Evolutionary conservation across 345 rosid genomes (phyloP), one percentile per base, ranked within the genome.

Genomic region (Tarenaya hassleriana): DNA sequence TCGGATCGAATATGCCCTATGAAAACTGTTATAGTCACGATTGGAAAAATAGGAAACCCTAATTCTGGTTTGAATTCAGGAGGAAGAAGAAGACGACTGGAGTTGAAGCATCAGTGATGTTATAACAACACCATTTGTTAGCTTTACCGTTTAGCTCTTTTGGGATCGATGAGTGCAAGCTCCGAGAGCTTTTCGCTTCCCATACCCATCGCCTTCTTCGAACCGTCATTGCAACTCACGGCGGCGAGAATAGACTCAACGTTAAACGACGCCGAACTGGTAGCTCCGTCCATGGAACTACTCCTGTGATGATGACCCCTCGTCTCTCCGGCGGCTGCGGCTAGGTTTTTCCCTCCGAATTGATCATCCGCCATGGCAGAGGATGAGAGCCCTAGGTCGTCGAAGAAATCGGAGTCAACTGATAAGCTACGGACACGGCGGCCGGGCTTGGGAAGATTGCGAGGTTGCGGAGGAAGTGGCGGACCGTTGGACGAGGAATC

Each of bases 91-190:
- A 1, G 40, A 35, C 5, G 9, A 35, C 40, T 35, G n/a, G 9
- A 35, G 40, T 35, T 24, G 29, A 24, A 24, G 38, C 16, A 16
- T n/a, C 13, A 19, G n/a, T 11, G 39, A 15, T 7, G 42, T 32
- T n/a, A 1, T 12, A 29, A 37, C 33, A 32, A 7, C 31, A 10
- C 10, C 1, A 7, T 35, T 7, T 35, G 10, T 35, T 35, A 12
- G 20, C 33, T 20, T 3, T 10, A 91, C 98, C 98, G 74, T 76
- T 87, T 91, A 58, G 98, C 98, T 73, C 98, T 73, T 65, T 80
- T 87, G 56, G 98, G 98, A 77, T 91, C 98, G 48, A 91, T 79
- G 62, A 84, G 73, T 47, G 96, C 78, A 21, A 91, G 87, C 65
- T 91, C 98, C 18, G 95, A 87, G 17, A 91, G 76, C 56, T 73